These are phyloP conservation scores for Termitomyces sp. DNA, from an alignment of 768 basidiomycete genomes.

Conservation along the genomic window DNA sequence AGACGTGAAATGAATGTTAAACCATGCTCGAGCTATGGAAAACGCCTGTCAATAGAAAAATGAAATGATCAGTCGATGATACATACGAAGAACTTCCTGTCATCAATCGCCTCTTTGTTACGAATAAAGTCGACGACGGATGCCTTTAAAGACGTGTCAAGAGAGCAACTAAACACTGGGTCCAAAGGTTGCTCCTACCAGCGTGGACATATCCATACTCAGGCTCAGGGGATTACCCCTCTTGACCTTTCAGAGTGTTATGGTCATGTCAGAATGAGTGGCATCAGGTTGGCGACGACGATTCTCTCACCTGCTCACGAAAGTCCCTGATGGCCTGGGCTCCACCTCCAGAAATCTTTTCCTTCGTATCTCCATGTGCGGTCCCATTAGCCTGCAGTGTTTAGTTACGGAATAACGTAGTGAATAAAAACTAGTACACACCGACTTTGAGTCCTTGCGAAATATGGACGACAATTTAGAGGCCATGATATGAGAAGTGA, in stretches of 20 bases:
- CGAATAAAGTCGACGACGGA: constrained; percentile 58
- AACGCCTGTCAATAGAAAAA: neutral
- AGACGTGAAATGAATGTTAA: constrained; percentile 60
- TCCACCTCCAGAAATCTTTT: constrained; percentile 14
- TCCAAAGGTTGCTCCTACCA: constrained; percentile 30
- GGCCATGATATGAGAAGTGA: constrained; percentile 8
- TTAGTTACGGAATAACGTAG: neutral
- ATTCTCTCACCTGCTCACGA: constrained; percentile 35
- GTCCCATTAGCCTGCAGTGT: constrained; percentile 14
- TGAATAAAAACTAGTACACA: neutral
- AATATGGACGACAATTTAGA: constrained; percentile 20
- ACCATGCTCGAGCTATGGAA: constrained; percentile 63
- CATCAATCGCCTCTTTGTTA: constrained; percentile 64
- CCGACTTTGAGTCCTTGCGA: constrained; percentile 11
- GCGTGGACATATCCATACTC: constrained; percentile 31
- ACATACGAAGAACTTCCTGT: constrained; percentile 72
- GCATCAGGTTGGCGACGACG: too few relatives aligned
- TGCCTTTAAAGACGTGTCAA: constrained; percentile 32
- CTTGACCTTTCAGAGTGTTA: constrained; percentile 34
- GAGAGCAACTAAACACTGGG: neutral
- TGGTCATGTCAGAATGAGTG: neutral
- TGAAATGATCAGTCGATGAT: neutral
- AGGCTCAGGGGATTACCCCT: constrained; percentile 34
- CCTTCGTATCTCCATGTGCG: constrained; percentile 5
- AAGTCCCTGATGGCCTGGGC: constrained; percentile 37